These are phyloP conservation scores for Trypanosoma mega DNA, from an alignment of 208 protist species.

Conservation along the genomic window DNA sequence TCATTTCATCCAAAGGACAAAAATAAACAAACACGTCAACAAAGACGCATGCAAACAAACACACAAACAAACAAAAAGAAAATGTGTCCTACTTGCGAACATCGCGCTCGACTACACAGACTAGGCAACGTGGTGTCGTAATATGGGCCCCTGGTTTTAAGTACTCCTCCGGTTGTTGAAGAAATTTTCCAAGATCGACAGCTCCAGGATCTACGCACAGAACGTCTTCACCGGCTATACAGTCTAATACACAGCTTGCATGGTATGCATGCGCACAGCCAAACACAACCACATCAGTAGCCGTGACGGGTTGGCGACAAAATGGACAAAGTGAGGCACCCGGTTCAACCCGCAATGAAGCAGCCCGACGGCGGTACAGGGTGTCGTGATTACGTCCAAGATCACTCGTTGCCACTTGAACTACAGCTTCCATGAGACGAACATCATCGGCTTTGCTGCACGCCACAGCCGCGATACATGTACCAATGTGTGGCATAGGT, in stretches of 20 bases:
- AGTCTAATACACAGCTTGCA: constrained; percentile 48
- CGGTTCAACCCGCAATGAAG: constrained; percentile 42
- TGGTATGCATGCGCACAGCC: constrained; percentile 65
- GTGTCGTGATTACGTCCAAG: constrained; percentile 35
- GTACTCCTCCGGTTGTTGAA: constrained; percentile 21
- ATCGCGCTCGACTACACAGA: constrained; percentile 15
- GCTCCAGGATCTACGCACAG: constrained; percentile 6
- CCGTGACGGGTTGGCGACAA: constrained; percentile 28
- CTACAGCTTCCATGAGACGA: constrained; percentile 40
- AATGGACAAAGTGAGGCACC: constrained; percentile 20
- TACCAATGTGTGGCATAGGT: constrained; percentile 46
- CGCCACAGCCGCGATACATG: constrained; percentile 48
- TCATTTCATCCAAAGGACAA: too few species aligned
- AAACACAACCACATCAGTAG: constrained; percentile 44
- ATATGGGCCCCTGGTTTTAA: background rate
- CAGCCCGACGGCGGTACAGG: constrained; percentile 34
- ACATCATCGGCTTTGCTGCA: constrained; percentile 43
- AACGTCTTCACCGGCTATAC: constrained; percentile 24
- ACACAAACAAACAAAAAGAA: background rate
- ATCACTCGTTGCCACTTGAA: constrained; percentile 48
- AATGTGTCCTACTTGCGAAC: background rate
- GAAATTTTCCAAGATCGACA: constrained; percentile 20
- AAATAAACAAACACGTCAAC: background rate
- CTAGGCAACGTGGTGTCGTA: constrained; percentile 21
- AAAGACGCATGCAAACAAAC: background rate